Evolutionary conservation across 1,284 basidiomycete genomes (phyloP).

Genomic region (Ustilago xerochloae): DNA sequence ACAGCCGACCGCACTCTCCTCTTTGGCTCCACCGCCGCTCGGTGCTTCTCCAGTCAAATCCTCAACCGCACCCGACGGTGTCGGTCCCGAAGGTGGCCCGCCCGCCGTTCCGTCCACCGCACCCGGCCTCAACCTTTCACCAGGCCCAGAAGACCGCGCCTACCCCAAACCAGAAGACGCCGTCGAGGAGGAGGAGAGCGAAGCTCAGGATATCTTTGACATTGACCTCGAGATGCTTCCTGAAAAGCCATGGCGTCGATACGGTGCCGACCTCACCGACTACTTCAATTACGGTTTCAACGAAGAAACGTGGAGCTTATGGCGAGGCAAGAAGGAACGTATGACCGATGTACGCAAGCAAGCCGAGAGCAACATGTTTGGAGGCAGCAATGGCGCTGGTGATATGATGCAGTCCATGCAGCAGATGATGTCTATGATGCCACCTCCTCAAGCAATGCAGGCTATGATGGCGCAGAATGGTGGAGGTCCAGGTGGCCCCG

Average conservation of each 20-base stretch:
- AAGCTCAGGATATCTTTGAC: constrained; percentile 77
- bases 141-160: constrained; percentile 46
- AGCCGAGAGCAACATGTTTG: constrained; percentile 42
- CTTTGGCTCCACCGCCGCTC: background rate
- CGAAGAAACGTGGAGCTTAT: constrained; percentile 92
- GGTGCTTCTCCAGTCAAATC: constrained; percentile 20
- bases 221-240: constrained; percentile 82
- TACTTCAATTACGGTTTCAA: constrained; percentile 99
- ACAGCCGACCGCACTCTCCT: constrained; percentile 9
- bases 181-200: constrained; percentile 66
- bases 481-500: constrained; percentile 20
- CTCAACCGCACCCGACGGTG: background rate
- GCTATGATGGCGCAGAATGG: constrained; percentile 56
- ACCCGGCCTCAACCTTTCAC: constrained; percentile 53
- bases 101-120: constrained; percentile 58
- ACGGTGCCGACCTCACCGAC: constrained; percentile 92
- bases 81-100: constrained; percentile 55
- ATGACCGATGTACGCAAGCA: constrained; percentile 80
- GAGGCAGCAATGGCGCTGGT: constrained; percentile 8
- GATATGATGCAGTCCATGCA: constrained; percentile 41
- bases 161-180: constrained; percentile 61
- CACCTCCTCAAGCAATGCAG: constrained; percentile 51
- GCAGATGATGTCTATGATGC: constrained; percentile 53
- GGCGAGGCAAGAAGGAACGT: constrained; percentile 84
- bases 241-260: constrained; percentile 88